Percentiles rank a stretch among this genome's conserved stretches.
phyloP scores from a whole-genome alignment of 495 filamentous ascomycete genomes.

The Penicillium egyptiacum region DNA sequence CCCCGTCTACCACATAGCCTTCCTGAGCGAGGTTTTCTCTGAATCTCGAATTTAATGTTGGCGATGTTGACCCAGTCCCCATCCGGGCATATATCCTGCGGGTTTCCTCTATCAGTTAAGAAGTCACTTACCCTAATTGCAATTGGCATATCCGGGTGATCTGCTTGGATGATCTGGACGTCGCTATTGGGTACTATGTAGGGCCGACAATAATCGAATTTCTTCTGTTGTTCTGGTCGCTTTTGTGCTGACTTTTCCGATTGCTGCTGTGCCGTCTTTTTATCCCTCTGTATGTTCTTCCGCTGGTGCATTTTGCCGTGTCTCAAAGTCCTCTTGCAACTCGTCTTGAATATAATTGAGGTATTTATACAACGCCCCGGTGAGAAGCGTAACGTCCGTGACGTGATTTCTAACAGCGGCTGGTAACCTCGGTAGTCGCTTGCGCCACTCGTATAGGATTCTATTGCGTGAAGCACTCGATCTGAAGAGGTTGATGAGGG shows the following conservation, averaged over 20 bases:
- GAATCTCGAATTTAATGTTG: conserved; percentile 4
- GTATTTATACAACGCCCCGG: not conserved
- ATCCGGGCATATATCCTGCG: not conserved
- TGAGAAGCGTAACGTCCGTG: not conserved
- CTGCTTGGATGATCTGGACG: conserved; percentile 11
- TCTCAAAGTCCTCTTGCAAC: not conserved
- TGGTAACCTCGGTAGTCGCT: not conserved
- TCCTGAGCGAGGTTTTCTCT: not conserved
- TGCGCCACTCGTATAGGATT: not conserved
- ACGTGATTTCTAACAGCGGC: not conserved
- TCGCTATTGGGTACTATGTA: conserved; percentile 13
- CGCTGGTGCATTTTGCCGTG: not conserved
- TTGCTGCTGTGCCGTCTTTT: not conserved
- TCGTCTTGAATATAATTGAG: not conserved
- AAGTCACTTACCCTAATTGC: conserved; percentile 13
- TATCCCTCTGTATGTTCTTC: not conserved
- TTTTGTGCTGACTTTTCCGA: not conserved
- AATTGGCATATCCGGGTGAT: not conserved
- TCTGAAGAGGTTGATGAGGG: not conserved
- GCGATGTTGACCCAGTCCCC: conserved; percentile 16
- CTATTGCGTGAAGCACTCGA: not conserved
- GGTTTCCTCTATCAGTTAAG: not conserved
- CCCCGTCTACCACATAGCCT: not conserved
- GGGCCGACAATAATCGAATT: conserved; percentile 1
- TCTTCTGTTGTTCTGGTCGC: no score